phyloP scores from a whole-genome alignment of 1,284 basidiomycete species.

The Gomphus sp. region DNA sequence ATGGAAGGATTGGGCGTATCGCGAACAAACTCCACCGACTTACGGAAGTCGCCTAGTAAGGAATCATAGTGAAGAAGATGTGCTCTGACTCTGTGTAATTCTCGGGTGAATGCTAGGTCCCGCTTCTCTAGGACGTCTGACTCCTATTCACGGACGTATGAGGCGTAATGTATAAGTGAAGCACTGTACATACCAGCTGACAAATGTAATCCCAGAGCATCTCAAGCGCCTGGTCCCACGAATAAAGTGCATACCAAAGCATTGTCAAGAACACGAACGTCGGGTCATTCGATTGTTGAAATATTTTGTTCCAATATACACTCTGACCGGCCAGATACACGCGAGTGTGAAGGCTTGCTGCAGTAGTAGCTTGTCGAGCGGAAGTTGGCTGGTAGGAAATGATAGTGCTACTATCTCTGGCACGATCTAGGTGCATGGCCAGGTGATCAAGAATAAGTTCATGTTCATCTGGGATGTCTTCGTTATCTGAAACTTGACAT shows the following conservation, averaged over 20 bases:
- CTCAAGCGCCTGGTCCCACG: slow-evolving; percentile 49
- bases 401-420: slow-evolving; percentile 29
- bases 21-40: slow-evolving; percentile 36
- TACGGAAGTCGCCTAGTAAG: slow-evolving; percentile 40
- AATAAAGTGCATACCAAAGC: slow-evolving; percentile 49
- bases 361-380: slow-evolving; percentile 20
- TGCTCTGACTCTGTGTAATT: slow-evolving; percentile 44
- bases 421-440: slow-evolving; percentile 34
- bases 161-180: not conserved
- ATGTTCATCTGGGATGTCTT: slow-evolving; percentile 8
- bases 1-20: slow-evolving; percentile 36
- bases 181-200: slow-evolving; percentile 25
- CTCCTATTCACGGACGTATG: not conserved
- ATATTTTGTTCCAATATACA: slow-evolving; percentile 48
- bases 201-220: slow-evolving; percentile 38
- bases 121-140: slow-evolving; percentile 1
- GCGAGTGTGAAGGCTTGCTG: slow-evolving; percentile 29
- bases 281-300: slow-evolving; percentile 35
- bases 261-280: slow-evolving; percentile 43
- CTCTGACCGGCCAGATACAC: slow-evolving; percentile 34
- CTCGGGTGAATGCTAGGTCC: slow-evolving; percentile 24
- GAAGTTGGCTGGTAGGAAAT: slow-evolving; percentile 33
- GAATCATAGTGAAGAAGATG: slow-evolving; percentile 43
- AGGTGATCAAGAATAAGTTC: slow-evolving; percentile 36
- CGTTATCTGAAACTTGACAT: not conserved